Evolutionary conservation across 495 filamentous ascomycete genomes (phyloP).

Genomic region (Penicillium roqueforti): DNA sequence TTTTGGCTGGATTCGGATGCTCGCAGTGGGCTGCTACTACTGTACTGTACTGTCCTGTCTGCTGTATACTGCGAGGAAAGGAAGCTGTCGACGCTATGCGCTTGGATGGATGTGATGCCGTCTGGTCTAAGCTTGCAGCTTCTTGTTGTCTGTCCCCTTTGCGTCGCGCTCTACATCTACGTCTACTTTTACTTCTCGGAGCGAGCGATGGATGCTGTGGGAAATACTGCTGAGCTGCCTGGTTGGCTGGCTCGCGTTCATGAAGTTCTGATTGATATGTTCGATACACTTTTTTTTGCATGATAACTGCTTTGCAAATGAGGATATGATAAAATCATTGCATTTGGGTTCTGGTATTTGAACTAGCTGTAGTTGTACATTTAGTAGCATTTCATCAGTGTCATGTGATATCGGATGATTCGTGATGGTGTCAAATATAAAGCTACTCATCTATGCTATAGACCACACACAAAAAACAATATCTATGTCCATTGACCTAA

Average conservation of each 20-base stretch:
- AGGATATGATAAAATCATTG: neutral
- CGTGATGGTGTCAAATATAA: neutral
- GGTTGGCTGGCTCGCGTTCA: neutral
- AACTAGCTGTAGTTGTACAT: neutral
- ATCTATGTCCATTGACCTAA: constrained; percentile 6
- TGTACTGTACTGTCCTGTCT: too few species aligned
- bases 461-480: neutral
- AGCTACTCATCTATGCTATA: neutral
- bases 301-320: neutral
- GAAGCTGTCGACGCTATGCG: neutral
- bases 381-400: neutral
- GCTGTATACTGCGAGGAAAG: neutral
- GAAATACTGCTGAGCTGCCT: constrained; percentile 2
- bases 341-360: neutral
- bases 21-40: neutral
- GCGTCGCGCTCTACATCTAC: neutral
- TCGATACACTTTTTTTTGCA: constrained; percentile 10
- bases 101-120: neutral
- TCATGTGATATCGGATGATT: neutral
- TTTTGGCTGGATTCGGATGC: neutral
- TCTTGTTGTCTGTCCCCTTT: neutral
- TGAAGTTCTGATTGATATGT: constrained; percentile 12
- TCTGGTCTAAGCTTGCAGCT: neutral
- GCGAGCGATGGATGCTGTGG: neutral
- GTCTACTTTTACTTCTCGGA: neutral